A percentile compares a stretch with the other conserved stretches of the same genome.
Evolutionary conservation across 169 alveolate species (phyloP).

Genomic region (Toxoplasma gondii): DNA sequence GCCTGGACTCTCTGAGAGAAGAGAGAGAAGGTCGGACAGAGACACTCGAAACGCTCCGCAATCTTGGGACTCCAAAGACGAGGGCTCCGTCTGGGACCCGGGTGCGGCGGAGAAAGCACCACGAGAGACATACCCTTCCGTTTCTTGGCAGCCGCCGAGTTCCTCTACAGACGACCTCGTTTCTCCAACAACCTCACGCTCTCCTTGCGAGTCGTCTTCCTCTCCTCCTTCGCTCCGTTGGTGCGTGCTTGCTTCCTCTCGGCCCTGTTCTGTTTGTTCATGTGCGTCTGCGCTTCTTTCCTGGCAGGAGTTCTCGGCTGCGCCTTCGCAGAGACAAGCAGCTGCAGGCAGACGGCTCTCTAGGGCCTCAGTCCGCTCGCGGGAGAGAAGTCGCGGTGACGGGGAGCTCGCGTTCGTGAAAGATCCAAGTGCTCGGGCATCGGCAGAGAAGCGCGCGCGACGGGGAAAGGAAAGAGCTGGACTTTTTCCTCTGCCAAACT

Average conservation of each 20-base stretch:
- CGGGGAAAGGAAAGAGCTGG: not conserved
- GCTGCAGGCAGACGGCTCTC: no score
- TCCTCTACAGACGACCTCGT: not conserved
- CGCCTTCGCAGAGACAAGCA: not conserved
- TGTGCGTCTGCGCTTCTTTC: no score
- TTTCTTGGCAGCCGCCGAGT: not conserved
- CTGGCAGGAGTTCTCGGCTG: no score
- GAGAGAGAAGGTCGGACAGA: not conserved
- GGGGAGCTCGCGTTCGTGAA: no score
- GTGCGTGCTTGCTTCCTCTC: no score
- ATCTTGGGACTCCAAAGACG: not conserved
- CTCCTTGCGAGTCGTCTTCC: not conserved
- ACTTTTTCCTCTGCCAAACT: slow-evolving; percentile 32
- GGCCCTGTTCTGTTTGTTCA: no score
- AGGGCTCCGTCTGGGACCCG: not conserved
- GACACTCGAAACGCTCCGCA: not conserved
- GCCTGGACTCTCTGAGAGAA: not conserved
- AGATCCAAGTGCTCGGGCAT: no score
- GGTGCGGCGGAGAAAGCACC: not conserved
- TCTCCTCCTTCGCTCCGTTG: no score
- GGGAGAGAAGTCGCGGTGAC: no score
- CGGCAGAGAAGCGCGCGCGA: not conserved
- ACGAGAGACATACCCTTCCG: not conserved
- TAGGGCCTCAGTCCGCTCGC: no score
- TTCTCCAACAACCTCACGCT: not conserved